Conservation (phyloP, 164 flowering plant species). For the Vitis rupestris region DNA sequence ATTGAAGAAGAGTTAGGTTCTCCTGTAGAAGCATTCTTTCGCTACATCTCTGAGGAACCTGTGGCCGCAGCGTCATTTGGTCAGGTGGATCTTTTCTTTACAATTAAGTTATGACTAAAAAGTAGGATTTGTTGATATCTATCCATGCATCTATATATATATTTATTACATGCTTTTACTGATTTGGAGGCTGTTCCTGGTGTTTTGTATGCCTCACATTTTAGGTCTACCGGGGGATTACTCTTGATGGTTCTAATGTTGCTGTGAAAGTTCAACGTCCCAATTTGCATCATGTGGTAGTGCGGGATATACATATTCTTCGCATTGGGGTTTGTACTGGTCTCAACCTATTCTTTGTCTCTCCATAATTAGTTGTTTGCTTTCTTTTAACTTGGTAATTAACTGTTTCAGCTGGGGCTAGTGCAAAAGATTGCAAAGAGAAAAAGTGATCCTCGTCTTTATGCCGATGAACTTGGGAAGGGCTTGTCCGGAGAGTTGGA, state of each 20-base stretch:
- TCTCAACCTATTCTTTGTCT: not conserved
- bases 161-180: not conserved
- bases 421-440: conserved; percentile 80
- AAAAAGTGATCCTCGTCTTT: conserved; percentile 74
- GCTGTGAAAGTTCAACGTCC: conserved; percentile 99
- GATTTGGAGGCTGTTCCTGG: not conserved
- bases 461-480: conserved; percentile 98
- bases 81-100: conserved; percentile 53
- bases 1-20: conserved; percentile 90
- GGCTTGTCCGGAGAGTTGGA: conserved; percentile 94
- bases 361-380: not conserved
- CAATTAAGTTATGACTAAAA: not conserved
- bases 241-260: conserved; percentile 72
- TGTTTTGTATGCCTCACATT: conserved; percentile 1
- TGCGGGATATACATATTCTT: conserved; percentile 82
- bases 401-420: conserved; percentile 63
- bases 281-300: conserved; percentile 77
- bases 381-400: conserved; percentile 1
- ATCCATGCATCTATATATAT: no score
- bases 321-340: conserved; percentile 82
- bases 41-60: conserved; percentile 81
- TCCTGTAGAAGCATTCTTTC: conserved; percentile 58
- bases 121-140: not conserved
- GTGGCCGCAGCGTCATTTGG: conserved; percentile 99
- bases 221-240: conserved; percentile 78